phyloP scores from a whole-genome alignment of 2,329 filamentous ascomycete genomes.

The Pseudofabraea citricarpa region DNA sequence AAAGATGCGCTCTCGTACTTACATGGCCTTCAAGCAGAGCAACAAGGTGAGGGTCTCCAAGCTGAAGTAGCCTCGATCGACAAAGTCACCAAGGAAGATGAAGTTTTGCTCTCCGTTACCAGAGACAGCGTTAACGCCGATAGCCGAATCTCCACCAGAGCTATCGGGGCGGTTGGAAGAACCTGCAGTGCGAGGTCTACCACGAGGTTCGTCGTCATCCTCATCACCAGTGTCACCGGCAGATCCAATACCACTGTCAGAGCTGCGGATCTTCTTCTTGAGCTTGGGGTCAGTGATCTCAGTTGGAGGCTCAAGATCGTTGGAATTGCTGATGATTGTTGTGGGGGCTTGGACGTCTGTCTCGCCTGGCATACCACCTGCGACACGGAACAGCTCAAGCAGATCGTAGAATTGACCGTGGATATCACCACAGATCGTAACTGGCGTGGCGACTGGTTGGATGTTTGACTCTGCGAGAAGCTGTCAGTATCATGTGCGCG shows the following conservation, averaged over 20 bases:
- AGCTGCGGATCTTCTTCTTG: constrained; percentile 75
- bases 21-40: constrained; percentile 70
- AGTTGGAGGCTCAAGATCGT: constrained; percentile 85
- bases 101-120: constrained; percentile 63
- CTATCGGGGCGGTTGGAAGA: constrained; percentile 38
- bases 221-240: constrained; percentile 45
- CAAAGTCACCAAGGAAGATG: constrained; percentile 69
- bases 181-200: constrained; percentile 37
- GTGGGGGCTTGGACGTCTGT: constrained; percentile 62
- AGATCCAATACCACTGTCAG: constrained; percentile 41
- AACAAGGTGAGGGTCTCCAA: constrained; percentile 69
- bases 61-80: constrained; percentile 71
- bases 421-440: constrained; percentile 96
- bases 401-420: constrained; percentile 99
- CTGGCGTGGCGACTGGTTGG: constrained; percentile 92
- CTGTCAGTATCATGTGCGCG: constrained; percentile 14
- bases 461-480: constrained; percentile 83
- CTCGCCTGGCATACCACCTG: constrained; percentile 93
- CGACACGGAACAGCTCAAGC: constrained; percentile 92
- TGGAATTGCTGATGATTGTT: constrained; percentile 78
- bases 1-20: constrained; percentile 19
- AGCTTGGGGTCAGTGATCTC: constrained; percentile 85
- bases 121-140: constrained; percentile 31
- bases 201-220: constrained; percentile 43
- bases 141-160: constrained; percentile 29